Base-by-base conservation (phyloP, 345 rosid genomes). In the Lepidium sativum region DNA sequence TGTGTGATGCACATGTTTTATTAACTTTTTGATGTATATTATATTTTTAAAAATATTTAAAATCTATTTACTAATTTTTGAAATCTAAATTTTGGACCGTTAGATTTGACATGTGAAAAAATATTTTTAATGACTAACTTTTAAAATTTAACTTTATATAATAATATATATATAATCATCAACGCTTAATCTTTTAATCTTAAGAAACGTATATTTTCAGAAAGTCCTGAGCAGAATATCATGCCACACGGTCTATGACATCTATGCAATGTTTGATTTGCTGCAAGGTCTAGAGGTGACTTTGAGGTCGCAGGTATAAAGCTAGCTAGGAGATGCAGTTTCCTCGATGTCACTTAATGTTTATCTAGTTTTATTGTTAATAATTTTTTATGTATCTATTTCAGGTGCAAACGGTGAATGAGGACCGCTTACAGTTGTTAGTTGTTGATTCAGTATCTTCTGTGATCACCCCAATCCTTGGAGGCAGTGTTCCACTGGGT, bases 371-470 rank as follows among this genome's bases (percentile, higher is more conserved):
- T 34, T 8, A 55, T 9, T 57, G 41, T 64, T 68, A 16, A 44
- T 34, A 10, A 51, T 58, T 11, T 8, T 31, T 33, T 11, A 47
- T 57, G 42, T 37, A 38, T 60, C 23, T 27, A 31, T 47, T 48
- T 48, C 70, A 68, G 21, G 64, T 66, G 67, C 78, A 84, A 85
- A 74, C 40, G 54, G 69, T 47, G 53, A 69, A 65, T 62, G 84
- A 69, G 33, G 15, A 7, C 60, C 60, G 57, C 29, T 78, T 75
- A 67, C 77, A 55, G 59, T 65, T 84, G 75, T 75, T 90, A 57
- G 67, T 87, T 48, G 71, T 90, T 68, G 97, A 90, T 81, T 85
- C 97, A 29, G 43, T 90, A 65, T 88, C 96, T n/a, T 88, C 84
- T 53, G 58, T 88, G 68, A 81, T 84, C 39, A 73, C 94, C 23